Evolutionary conservation across 768 basidiomycete genomes (phyloP).

Genomic region (Psilocybe tampanensis): DNA sequence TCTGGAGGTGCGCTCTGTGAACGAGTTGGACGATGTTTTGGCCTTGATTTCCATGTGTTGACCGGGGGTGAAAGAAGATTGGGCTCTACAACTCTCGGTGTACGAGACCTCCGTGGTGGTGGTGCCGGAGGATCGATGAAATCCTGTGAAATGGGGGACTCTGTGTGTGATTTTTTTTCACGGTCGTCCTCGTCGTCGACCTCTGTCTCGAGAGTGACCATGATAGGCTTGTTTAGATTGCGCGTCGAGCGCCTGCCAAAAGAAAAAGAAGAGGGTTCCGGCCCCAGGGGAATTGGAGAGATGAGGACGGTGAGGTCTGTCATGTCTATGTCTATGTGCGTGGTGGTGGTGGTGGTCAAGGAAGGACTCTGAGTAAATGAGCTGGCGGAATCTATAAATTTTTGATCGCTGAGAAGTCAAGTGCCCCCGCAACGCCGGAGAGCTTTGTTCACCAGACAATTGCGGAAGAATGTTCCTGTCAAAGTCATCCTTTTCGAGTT

Average conservation of each 20-base stretch:
- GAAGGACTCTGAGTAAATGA: background rate
- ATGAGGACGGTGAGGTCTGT: slow-evolving; percentile 55
- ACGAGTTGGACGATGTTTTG: slow-evolving; percentile 44
- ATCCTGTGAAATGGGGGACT: slow-evolving; percentile 18
- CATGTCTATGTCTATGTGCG: too few species aligned
- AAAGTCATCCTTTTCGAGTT: too few species aligned
- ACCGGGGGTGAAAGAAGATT: slow-evolving; percentile 49
- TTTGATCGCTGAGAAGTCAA: slow-evolving; percentile 9
- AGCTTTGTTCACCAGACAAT: background rate
- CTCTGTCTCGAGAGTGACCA: slow-evolving; percentile 46
- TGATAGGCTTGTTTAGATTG: slow-evolving; percentile 34
- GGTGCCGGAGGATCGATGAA: slow-evolving; percentile 18
- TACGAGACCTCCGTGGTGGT: slow-evolving; percentile 16
- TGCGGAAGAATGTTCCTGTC: background rate
- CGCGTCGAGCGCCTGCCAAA: slow-evolving; percentile 31
- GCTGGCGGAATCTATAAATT: slow-evolving; percentile 4
- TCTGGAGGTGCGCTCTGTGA: slow-evolving; percentile 53
- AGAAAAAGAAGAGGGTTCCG: slow-evolving; percentile 32
- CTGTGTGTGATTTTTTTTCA: slow-evolving; percentile 8
- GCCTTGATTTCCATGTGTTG: slow-evolving; percentile 47
- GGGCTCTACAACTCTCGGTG: slow-evolving; percentile 26
- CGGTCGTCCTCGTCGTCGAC: slow-evolving; percentile 25
- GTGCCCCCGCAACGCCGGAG: slow-evolving; percentile 1
- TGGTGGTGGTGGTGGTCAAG: background rate
- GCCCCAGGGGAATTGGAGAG: slow-evolving; percentile 47